phyloP scores from a whole-genome alignment of 495 filamentous ascomycete species.

The Xylaria longipes region DNA sequence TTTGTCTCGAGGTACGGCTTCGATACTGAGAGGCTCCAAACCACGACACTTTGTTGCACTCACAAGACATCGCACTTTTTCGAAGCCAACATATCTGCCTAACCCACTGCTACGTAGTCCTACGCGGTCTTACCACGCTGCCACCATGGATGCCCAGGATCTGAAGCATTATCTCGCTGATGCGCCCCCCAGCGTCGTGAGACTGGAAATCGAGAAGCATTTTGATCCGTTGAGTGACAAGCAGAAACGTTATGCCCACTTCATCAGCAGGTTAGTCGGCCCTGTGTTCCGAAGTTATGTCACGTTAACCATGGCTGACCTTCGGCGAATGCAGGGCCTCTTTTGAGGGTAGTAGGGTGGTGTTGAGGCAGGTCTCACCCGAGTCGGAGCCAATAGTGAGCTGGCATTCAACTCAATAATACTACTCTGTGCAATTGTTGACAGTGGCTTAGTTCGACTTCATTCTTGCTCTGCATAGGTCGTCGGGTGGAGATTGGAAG shows the following conservation, averaged over 20 bases:
- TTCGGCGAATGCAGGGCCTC: constrained; percentile 64
- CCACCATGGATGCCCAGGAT: constrained; percentile 55
- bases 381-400: constrained; percentile 80
- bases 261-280: constrained; percentile 75
- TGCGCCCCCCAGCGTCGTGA: constrained; percentile 83
- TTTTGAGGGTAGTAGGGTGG: constrained; percentile 83
- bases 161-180: constrained; percentile 83
- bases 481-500: constrained; percentile 80
- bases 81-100: constrained; percentile 1
- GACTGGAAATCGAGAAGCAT: constrained; percentile 85
- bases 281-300: constrained; percentile 20
- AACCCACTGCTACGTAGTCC: not conserved
- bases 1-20: constrained; percentile 34
- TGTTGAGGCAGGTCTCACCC: constrained; percentile 85
- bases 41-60: constrained; percentile 24
- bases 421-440: constrained; percentile 19
- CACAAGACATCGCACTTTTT: not conserved
- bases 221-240: constrained; percentile 81
- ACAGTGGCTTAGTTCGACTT: constrained; percentile 68
- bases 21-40: constrained; percentile 32
- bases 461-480: constrained; percentile 78
- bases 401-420: not conserved
- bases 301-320: constrained; percentile 6
- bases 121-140: constrained; percentile 25
- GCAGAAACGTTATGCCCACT: constrained; percentile 90